Evolutionary conservation across 2,329 filamentous ascomycete genomes (phyloP), one percentile per base, ranked within the genome.

Genomic region (Ophiocordyceps camponoti-leonardi): DNA sequence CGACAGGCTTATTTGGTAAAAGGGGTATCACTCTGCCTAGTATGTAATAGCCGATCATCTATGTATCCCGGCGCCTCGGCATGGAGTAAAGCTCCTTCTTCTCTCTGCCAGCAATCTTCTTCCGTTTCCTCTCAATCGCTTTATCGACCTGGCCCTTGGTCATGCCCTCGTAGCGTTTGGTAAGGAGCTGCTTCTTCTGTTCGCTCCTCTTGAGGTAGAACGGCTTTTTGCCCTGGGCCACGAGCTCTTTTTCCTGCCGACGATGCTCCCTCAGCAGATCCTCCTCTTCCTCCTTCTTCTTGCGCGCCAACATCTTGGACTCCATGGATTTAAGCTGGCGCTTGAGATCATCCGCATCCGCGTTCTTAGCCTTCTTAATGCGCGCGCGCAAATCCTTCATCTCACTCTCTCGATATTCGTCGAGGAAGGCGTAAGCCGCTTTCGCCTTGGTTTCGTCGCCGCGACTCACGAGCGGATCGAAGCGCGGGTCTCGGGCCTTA

Each of bases 171-270:
- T 84, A 95, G 59, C 82, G 78, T 55, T 92, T 81, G 57, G 84
- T 69, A 50, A 95, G 67, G 46, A 87, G 70, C 62, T 81, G 70
- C 70, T 90, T 86, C 79, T 92, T 94, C 69, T 92, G 77, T 66
- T 95, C 90, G 57, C 80, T 79, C 67, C 81, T 81, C 76, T 98
- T 98, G 55, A 96, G 68, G 64, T 86, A 96, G 66, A 87, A 98
- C 0, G 92, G 90, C 59, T 75, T 78, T 77, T 95, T 95, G 49
- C 92, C 92, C 66, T 93, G 77, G 55, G 79, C 79, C 44, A 96
- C 79, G 49, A 84, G 67, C 60, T 88, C 83, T 66, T 86, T 87
- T 70, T 98, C 92, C 61, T 79, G 73, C 65, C 75, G 75, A 57
- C 83, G 77, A 66, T 96, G 88, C 61, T 83, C 79, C 41, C 77